phyloP scores from a whole-genome alignment of 805 yeast genomes.

The Zygosaccharomyces rouxii region DNA sequence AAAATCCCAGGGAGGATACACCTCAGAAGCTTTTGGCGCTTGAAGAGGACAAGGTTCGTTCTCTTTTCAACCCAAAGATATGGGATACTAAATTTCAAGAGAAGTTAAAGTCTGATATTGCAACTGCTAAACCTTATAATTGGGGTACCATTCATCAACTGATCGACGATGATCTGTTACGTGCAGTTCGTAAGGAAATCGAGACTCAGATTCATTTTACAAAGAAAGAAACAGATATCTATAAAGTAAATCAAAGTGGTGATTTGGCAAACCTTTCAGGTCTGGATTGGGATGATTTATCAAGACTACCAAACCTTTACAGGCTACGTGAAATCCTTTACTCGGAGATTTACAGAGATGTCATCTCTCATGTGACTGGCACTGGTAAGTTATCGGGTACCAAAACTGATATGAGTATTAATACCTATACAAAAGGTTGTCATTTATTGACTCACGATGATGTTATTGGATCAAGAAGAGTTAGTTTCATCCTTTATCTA shows the following conservation, averaged over 20 bases:
- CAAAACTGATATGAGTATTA: conserved; percentile 88
- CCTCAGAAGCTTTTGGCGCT: conserved; percentile 19
- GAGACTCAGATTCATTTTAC: conserved; percentile 82
- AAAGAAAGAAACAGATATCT: conserved; percentile 93
- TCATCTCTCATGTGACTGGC: conserved; percentile 70
- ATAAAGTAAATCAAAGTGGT: conserved; percentile 85
- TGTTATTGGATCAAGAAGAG: conserved; percentile 91
- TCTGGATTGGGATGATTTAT: conserved; percentile 66
- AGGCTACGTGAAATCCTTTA: conserved; percentile 84
- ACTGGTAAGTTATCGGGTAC: conserved; percentile 87
- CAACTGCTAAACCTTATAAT: conserved; percentile 67
- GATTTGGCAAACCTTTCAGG: conserved; percentile 91
- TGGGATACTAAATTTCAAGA: conserved; percentile 42
- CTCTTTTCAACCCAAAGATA: conserved; percentile 45
- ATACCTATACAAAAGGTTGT: conserved; percentile 88
- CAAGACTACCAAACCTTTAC: conserved; percentile 67
- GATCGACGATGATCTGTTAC: conserved; percentile 68
- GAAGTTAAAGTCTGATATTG: conserved; percentile 42
- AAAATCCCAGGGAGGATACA: conserved; percentile 5
- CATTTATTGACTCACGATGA: conserved; percentile 95
- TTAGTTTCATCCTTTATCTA: conserved; percentile 85
- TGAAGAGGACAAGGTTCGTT: conserved; percentile 34
- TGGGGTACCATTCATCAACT: conserved; percentile 83
- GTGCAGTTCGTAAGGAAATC: conserved; percentile 82
- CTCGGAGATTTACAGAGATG: conserved; percentile 77